Evolutionary conservation across 1,139 yeast genomes (phyloP), one percentile per base, ranked within the genome.

Genomic region (Casaregolazyma lundiana): DNA sequence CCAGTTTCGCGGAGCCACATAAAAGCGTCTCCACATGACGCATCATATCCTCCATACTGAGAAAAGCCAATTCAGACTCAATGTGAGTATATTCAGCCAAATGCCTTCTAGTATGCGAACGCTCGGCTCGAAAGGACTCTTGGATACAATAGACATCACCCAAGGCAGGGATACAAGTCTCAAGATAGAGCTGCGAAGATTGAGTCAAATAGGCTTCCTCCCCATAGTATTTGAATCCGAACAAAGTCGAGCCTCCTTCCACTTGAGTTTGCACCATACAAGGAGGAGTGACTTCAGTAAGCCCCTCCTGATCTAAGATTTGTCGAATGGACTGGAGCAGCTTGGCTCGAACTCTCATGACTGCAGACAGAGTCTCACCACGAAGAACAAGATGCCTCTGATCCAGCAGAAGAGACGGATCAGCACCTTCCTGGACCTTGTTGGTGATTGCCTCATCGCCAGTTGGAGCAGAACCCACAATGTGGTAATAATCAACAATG

Each of bases 261-360:
- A 94, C 99, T 73, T 92, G 97, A 39, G 97, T 90, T 72, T 94
- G 98, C 50, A 94, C 99, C 97, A 94, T 90, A 71, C 97, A 90
- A 62, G 99, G 99, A 43, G 98, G 97, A 34, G 97, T 92, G 51
- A 94, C 97, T 74, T 94, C 99, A 40, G 80, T 72, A 49, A 89
- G 65, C 36, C 80, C 78, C 70, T 85, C 90, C 61, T 88, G 94
- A 29, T 68, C 73, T 64, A 77, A 90, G 51, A 85, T 84, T 57
- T 79, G 76, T 72, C 99, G 81, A 59, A 94, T 71, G 30, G 94
- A 73, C 45, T 72, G 72, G 61, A 92, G 72, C 50, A 89, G 75
- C 34, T 81, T 72, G 38, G 97, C 92, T 68, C 99, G 84, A 39
- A 94, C 98, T 67, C 85, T 87, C 94, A 94, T 84, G 39, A 94